Evolutionary conservation across 805 yeast species (phyloP).

Genomic region (Trichomonascus vanleenenianus): DNA sequence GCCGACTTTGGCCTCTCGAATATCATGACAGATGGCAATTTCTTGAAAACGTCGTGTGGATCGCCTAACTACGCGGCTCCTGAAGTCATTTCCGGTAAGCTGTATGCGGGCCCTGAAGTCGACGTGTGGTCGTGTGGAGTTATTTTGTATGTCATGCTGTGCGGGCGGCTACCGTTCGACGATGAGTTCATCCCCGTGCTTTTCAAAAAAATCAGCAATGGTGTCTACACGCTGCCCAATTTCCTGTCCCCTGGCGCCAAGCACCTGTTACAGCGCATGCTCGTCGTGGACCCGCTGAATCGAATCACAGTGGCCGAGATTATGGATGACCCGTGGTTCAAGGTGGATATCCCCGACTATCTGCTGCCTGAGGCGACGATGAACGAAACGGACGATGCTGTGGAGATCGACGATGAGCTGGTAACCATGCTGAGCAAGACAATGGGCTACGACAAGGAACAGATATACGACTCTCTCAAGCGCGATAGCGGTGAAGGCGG

Average conservation of each 20-base stretch:
- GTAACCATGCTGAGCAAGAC: constrained; percentile 67
- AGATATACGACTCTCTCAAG: constrained; percentile 65
- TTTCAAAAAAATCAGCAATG: constrained; percentile 86
- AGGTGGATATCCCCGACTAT: constrained; percentile 69
- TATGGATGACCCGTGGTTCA: constrained; percentile 92
- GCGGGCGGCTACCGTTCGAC: constrained; percentile 93
- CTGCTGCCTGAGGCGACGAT: constrained; percentile 45
- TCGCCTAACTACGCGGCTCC: constrained; percentile 98
- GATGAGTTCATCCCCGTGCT: constrained; percentile 93
- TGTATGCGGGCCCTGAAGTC: constrained; percentile 96
- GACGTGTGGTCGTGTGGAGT: constrained; percentile 99
- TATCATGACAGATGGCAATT: constrained; percentile 96
- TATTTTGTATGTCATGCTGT: constrained; percentile 87
- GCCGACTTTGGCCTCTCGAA: constrained; percentile 94
- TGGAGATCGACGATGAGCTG: constrained; percentile 63
- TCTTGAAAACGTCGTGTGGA: constrained; percentile 90
- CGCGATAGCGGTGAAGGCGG: constrained; percentile 30
- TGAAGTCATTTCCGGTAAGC: constrained; percentile 88
- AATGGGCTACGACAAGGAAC: constrained; percentile 85
- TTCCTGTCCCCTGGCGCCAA: constrained; percentile 82
- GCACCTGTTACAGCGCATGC: constrained; percentile 74
- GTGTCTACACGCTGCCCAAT: constrained; percentile 86
- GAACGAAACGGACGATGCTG: constrained; percentile 17
- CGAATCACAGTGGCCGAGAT: constrained; percentile 90
- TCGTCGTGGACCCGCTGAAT: constrained; percentile 89